phyloP scores from a whole-genome alignment of 805 yeast genomes.

The Yamadazyma sp. region DNA sequence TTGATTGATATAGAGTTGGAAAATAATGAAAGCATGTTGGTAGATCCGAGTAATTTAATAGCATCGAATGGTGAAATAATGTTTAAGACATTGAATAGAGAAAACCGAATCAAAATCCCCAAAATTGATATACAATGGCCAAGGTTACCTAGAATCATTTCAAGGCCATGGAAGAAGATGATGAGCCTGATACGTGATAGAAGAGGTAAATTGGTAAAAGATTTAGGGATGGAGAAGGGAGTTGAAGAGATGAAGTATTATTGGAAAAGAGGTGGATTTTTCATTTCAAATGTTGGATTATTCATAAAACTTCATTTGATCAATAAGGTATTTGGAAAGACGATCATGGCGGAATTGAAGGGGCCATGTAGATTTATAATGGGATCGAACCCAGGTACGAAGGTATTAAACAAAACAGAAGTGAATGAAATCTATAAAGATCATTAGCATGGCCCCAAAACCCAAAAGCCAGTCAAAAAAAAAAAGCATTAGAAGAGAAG shows the following conservation, averaged over 20 bases:
- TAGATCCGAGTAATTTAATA: constrained; percentile 38
- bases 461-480: too few relatives aligned
- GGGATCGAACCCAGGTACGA: constrained; percentile 16
- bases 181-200: background rate
- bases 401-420: constrained; percentile 16
- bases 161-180: background rate
- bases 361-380: constrained; percentile 28
- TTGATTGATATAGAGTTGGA: constrained; percentile 32
- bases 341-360: constrained; percentile 19
- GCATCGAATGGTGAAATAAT: constrained; percentile 24
- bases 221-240: constrained; percentile 1
- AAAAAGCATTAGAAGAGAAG: too few relatives aligned
- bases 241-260: background rate
- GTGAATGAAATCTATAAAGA: constrained; percentile 13
- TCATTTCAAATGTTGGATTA: constrained; percentile 4
- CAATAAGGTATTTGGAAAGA: constrained; percentile 12
- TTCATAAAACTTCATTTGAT: constrained; percentile 13
- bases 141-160: background rate
- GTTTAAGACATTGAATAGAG: constrained; percentile 7
- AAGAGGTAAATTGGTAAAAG: background rate
- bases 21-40: constrained; percentile 34
- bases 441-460: too few relatives aligned
- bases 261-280: constrained; percentile 5
- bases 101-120: constrained; percentile 4
- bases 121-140: background rate